Base-by-base conservation (phyloP, 257 asterid genomes). In the Rehmannia glutinosa region DNA sequence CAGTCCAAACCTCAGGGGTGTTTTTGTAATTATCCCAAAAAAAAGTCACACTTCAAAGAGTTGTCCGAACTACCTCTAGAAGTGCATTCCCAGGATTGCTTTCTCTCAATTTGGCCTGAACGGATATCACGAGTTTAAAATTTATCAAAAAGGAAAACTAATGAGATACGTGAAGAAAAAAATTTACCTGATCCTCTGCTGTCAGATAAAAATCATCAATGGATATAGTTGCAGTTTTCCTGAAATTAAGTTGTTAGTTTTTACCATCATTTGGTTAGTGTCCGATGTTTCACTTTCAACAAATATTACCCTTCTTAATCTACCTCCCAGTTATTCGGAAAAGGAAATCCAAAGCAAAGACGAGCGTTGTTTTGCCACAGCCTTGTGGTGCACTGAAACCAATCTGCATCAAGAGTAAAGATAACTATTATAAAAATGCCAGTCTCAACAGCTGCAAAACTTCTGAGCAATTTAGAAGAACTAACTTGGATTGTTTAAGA, bases 361-460 rank as follows among this genome's bases (percentile, higher is more conserved):
- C 99, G 27, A 94, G 97, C 0, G 99, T 91, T 6, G 99, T 91
- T 73, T 94, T 94, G 56, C 99, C 99, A 81, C 99, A 91, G 55
- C 99, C 99, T 81, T 94, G 99, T 13, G 99, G 99, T 10, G 98
- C 98, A 71, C 99, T 94, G 77, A 94, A 91, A 66, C 99, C 99
- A 80, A 94, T 94, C 99, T 94, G 84, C 92, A 81, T 42, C 30
- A 52, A 49, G 56, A 73, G 39, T 35, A 75, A 27, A 72, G 6
- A 28, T 30, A 62, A 28, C 30, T 19, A 41, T 64, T 6, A 38
- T 47, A 55, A 45, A 43, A 10, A 69, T 17, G 45, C 52, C 46
- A 74, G 49, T 65, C 53, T 63, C 52, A 62, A 57, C 65, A 64
- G 57, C 47, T 47, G 41, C 30, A 16, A 61, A 41, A 24, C 61